A percentile compares a stretch with the other conserved stretches of the same genome.
Evolutionary conservation across 257 asterid genomes (phyloP).

Genomic region (Osmanthus fragrans): DNA sequence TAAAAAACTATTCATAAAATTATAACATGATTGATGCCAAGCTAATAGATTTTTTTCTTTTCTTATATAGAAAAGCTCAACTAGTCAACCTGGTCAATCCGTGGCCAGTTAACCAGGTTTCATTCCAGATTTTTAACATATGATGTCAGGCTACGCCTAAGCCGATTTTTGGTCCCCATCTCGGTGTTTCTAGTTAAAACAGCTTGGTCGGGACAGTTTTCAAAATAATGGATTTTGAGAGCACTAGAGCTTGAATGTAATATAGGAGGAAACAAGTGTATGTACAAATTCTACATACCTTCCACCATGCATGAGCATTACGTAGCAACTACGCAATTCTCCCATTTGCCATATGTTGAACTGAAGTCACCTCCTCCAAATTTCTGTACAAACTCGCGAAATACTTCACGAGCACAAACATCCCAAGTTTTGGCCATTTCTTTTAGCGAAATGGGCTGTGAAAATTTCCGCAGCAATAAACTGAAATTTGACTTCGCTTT

Average conservation of each 20-base stretch:
- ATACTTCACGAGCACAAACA: slow-evolving; percentile 39
- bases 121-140: neutral
- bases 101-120: neutral
- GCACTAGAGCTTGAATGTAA: neutral
- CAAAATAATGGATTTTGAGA: neutral
- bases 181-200: neutral
- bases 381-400: slow-evolving; percentile 33
- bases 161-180: no score
- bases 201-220: neutral
- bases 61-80: neutral
- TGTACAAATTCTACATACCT: neutral
- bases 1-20: no score
- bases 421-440: slow-evolving; percentile 57
- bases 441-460: slow-evolving; percentile 42
- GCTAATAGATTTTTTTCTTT: no score
- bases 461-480: slow-evolving; percentile 27
- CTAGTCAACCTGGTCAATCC: neutral
- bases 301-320: slow-evolving; percentile 13
- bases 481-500: slow-evolving; percentile 43
- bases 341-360: slow-evolving; percentile 53
- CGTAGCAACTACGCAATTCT: slow-evolving; percentile 28
- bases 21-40: no score
- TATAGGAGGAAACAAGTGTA: neutral
- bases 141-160: neutral
- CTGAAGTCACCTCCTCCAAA: slow-evolving; percentile 55